Evolutionary conservation across 1,284 basidiomycete genomes (phyloP), one percentile per base, ranked within the genome.

Genomic region (Cystobasidium slooffiae): DNA sequence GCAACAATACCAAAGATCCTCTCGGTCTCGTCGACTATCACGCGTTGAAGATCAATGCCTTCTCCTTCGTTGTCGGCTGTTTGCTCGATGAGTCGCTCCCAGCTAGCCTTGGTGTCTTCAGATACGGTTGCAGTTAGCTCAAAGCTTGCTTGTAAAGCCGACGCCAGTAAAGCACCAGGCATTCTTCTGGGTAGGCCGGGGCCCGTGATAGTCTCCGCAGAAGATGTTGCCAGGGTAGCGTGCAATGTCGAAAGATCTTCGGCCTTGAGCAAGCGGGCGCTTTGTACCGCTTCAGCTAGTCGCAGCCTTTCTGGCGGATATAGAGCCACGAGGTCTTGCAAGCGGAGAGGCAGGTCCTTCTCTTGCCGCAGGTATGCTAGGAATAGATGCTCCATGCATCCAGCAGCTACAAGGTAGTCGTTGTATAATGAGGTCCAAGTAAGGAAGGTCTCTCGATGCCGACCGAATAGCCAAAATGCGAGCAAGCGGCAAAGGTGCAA

Each of bases 401-500:
- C 14, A 1, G 75, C 47, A 43, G 69, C 62, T 24, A 51, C 37
- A n/a, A 58, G 53, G 41, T 65, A 75, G 24, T 72, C 75, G 12
- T 31, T 20, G 22, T 72, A 70, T 37, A 75, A 24, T 22, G 49
- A 53, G 20, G n/a, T 24, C 55, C 58, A 62, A 41, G 52, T n/a
- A 16, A 12, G 44, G 44, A 31, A 51, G n/a, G 10, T 5, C 4
- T 16, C 9, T 24, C 61, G 68, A 20, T 68, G 62, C 14, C 63
- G 47, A 31, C 61, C 62, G 37, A 75, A 65, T n/a, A 75, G 43
- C 75, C 75, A 75, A 43, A 72, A 75, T 0, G 61, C 68, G n/a
- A 75, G 55, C 12, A 72, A n/a, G 16, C 69, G 58, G 63, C 69
- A 72, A 5, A 75, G 64, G 44, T 52, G 75, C 47, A 69, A 55